phyloP scores from a whole-genome alignment of 2,329 filamentous ascomycete species.

The Fusarium liriodendri region DNA sequence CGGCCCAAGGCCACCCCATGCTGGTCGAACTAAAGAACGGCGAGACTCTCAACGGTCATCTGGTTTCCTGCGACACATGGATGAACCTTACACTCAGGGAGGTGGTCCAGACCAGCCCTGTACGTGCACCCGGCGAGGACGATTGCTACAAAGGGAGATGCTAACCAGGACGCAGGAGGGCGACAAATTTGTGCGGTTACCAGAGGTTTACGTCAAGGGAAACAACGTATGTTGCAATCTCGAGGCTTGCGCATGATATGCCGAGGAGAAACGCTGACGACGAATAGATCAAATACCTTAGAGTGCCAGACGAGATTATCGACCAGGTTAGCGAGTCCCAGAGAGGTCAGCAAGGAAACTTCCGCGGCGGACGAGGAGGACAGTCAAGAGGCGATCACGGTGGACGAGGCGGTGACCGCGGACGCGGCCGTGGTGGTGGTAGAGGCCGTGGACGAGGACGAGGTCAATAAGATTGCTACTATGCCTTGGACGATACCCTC shows the following conservation, averaged over 20 bases:
- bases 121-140: slow-evolving; percentile 50
- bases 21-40: slow-evolving; percentile 97
- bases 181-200: slow-evolving; percentile 90
- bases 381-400: slow-evolving; percentile 69
- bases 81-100: slow-evolving; percentile 99
- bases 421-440: slow-evolving; percentile 54
- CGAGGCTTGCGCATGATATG: neutral
- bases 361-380: slow-evolving; percentile 73
- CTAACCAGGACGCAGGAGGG: slow-evolving; percentile 72
- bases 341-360: slow-evolving; percentile 72
- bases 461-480: slow-evolving; percentile 43
- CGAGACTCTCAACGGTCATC: slow-evolving; percentile 95
- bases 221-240: slow-evolving; percentile 80
- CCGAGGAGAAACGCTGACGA: slow-evolving; percentile 18
- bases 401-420: slow-evolving; percentile 61
- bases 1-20: slow-evolving; percentile 97
- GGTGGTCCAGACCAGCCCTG: slow-evolving; percentile 93
- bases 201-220: slow-evolving; percentile 95
- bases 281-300: slow-evolving; percentile 92
- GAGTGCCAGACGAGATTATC: slow-evolving; percentile 96
- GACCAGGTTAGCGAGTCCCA: slow-evolving; percentile 95
- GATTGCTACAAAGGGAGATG: neutral
- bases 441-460: slow-evolving; percentile 52
- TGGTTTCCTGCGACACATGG: slow-evolving; percentile 98
- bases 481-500: slow-evolving; percentile 15